These are phyloP conservation scores for Astrothelium subdiscretum DNA, from an alignment of 495 filamentous ascomycete genomes.

Conservation along the genomic window DNA sequence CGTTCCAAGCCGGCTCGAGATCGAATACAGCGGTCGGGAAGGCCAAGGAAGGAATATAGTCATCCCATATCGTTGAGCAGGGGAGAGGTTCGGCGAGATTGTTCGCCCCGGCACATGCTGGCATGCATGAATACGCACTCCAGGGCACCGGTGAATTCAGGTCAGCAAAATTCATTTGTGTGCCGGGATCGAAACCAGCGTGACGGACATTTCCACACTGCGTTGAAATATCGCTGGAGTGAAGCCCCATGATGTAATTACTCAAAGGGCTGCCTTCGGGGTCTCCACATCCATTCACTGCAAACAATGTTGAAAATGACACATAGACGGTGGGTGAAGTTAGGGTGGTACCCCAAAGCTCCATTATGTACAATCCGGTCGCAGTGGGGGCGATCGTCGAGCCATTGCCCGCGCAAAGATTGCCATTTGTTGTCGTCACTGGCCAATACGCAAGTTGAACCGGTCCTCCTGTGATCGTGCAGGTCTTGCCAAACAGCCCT, in stretches of 20 bases:
- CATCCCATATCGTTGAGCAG: not conserved
- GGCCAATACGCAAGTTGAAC: not conserved
- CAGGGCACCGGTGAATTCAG: not conserved
- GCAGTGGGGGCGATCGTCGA: not conserved
- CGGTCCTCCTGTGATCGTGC: not conserved
- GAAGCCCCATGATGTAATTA: not conserved
- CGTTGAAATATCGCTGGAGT: not conserved
- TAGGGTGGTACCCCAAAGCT: not conserved
- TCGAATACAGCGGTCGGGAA: not conserved
- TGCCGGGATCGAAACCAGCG: not conserved
- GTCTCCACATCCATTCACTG: not conserved
- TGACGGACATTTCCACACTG: not conserved
- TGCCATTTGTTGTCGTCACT: not conserved
- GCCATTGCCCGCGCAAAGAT: not conserved
- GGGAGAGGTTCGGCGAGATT: not conserved
- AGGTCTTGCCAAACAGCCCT: too few species aligned
- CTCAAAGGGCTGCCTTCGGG: not conserved
- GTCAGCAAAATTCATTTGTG: not conserved
- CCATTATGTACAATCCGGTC: not conserved
- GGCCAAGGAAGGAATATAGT: not conserved
- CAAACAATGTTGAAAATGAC: not conserved
- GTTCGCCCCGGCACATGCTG: not conserved
- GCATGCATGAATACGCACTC: not conserved
- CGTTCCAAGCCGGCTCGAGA: not conserved
- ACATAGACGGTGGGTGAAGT: not conserved